Base-by-base conservation (phyloP, 352 stramenopile species). In the Phytophthora sansomeana region DNA sequence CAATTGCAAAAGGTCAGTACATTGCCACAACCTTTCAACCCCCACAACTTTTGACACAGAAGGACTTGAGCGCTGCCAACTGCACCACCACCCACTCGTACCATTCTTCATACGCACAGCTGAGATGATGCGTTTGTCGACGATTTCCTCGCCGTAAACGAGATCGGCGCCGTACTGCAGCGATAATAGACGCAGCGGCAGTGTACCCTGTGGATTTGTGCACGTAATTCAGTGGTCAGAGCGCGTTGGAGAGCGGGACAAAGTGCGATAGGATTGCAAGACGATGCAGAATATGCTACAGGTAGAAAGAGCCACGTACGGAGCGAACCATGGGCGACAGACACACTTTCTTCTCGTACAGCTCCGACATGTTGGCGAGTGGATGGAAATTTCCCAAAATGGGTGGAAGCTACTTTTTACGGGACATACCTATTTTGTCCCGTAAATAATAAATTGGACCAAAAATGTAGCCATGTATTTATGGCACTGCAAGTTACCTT, bases 321-420 rank as follows among this genome's bases (percentile, higher is more conserved):
- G 92, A 95, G 57, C 96, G 91, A 51, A 99, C 96, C 96, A 99
- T 99, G 29, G 96, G 96, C 49, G 95, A 95, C 14, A 96, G 59
- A 67, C 87, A 95, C 54, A 92, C 72, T 56, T 82, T 87, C 54
- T 92, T 92, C 62, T 72, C 69, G 47, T 88, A 96, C 16, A 96
- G 74, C 60, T 89, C 74, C 52, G 74, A 77, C 74, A 81, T 81
- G n/a, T 16, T 44, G 51, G 16, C 35, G 44, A 17, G 10, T 21
- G 26, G 47, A 17, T 35, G 35, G 51, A 62, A 38, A 52, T 59
- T 72, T 24, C 21, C 21, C 33, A 58, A 26, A 59, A n/a, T 39
- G 33, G 33, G n/a, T 46, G 39, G n/a, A n/a, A 26, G 13, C n/a
- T 46, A 1, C 24, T 26, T 26, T 46, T 46, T 5, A 26, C 38